These are phyloP conservation scores for Sisymbrium altissimum DNA, from an alignment of 345 rosid genomes.

Conservation along the genomic window DNA sequence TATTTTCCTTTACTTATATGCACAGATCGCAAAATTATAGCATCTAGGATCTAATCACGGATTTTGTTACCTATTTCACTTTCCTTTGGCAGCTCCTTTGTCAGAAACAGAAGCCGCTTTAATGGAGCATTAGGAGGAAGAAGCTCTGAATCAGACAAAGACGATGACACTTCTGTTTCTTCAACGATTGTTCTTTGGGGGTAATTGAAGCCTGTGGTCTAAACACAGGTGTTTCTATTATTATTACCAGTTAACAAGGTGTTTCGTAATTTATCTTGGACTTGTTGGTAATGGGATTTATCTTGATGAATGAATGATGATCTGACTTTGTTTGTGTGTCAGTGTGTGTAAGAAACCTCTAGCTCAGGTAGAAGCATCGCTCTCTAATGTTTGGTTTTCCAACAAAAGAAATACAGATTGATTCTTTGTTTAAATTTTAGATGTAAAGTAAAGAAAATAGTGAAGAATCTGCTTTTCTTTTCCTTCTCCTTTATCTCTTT, in stretches of 20 bases:
- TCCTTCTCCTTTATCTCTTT: neutral
- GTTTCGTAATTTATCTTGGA: slow-evolving; percentile 17
- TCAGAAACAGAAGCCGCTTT: slow-evolving; percentile 80
- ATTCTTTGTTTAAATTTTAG: slow-evolving; percentile 2
- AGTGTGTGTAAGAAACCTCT: slow-evolving; percentile 2
- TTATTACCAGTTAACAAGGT: slow-evolving; percentile 16
- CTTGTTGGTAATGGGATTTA: slow-evolving; percentile 21
- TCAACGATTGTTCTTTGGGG: slow-evolving; percentile 5
- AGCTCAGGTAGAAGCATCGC: slow-evolving; percentile 22
- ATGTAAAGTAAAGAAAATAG: slow-evolving; percentile 22
- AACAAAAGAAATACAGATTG: neutral
- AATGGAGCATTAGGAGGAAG: slow-evolving; percentile 58
- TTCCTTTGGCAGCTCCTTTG: slow-evolving; percentile 64
- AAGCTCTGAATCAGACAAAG: slow-evolving; percentile 1
- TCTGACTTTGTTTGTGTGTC: slow-evolving; percentile 1
- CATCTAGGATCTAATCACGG: neutral
- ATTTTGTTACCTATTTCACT: neutral
- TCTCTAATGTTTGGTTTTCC: slow-evolving; percentile 14
- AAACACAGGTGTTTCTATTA: slow-evolving; percentile 11
- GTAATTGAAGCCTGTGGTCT: neutral
- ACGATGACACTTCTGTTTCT: neutral
- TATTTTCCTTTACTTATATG: neutral
- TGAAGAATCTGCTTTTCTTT: neutral
- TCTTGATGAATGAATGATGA: slow-evolving; percentile 10
- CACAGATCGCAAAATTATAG: neutral